phyloP scores from a whole-genome alignment of 2,329 filamentous ascomycete genomes.

The Ceratocystiopsis brevicomis region DNA sequence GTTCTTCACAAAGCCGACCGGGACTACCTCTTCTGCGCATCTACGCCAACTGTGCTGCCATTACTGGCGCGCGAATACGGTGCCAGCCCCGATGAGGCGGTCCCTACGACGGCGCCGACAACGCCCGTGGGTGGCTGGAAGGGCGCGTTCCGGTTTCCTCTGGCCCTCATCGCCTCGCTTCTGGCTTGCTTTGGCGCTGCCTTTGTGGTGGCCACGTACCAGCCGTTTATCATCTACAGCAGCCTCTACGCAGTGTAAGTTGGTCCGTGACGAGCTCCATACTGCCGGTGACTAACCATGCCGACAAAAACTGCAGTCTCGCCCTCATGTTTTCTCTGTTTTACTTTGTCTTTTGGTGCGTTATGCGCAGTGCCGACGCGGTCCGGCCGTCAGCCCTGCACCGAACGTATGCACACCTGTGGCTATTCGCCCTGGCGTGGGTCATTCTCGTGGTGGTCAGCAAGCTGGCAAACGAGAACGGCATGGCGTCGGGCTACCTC shows the following conservation, averaged over 20 bases:
- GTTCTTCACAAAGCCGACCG: conserved; percentile 54
- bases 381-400: conserved; percentile 74
- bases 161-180: conserved; percentile 50
- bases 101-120: conserved; percentile 11
- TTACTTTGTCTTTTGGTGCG: conserved; percentile 65
- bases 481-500: conserved; percentile 60
- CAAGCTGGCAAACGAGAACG: conserved; percentile 55
- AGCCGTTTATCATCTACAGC: conserved; percentile 81
- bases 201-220: conserved; percentile 61
- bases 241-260: conserved; percentile 59
- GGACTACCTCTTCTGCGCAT: conserved; percentile 68
- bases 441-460: conserved; percentile 50
- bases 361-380: conserved; percentile 59
- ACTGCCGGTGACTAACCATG: no score
- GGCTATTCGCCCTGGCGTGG: conserved; percentile 68
- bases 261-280: conserved; percentile 13
- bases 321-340: conserved; percentile 70
- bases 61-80: conserved; percentile 37
- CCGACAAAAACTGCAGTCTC: no score
- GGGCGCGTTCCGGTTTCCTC: conserved; percentile 68
- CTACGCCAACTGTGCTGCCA: not conserved
- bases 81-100: conserved; percentile 21
- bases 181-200: conserved; percentile 53
- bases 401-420: conserved; percentile 60
- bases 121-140: conserved; percentile 54